phyloP scores from a whole-genome alignment of 805 yeast genomes.

The Sungouiozyma ichnusensis region DNA sequence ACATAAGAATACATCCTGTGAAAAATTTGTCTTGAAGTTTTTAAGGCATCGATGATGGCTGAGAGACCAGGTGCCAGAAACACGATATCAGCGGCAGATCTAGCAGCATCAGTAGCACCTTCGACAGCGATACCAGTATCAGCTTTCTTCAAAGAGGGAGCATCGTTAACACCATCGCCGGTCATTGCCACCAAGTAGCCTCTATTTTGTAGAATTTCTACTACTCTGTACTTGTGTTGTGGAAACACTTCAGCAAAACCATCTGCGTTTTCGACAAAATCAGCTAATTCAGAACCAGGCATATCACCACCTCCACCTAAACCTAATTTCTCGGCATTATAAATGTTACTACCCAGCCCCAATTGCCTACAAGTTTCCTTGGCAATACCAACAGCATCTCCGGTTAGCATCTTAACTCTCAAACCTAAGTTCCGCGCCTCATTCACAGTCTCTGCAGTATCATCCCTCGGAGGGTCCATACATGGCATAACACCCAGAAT shows the following conservation, averaged over 20 bases:
- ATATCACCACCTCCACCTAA: conserved; percentile 91
- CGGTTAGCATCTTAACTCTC: conserved; percentile 95
- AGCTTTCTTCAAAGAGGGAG: conserved; percentile 94
- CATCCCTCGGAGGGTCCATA: conserved; percentile 98
- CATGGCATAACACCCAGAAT: conserved; percentile 97
- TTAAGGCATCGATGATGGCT: conserved; percentile 88
- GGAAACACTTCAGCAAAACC: conserved; percentile 99
- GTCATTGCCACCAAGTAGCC: conserved; percentile 98
- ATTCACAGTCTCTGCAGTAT: conserved; percentile 86
- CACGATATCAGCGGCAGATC: conserved; percentile 94
- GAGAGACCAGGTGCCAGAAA: conserved; percentile 92
- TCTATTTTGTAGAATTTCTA: conserved; percentile 88
- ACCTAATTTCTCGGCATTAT: conserved; percentile 94
- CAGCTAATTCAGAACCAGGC: conserved; percentile 96
- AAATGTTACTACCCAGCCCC: conserved; percentile 92
- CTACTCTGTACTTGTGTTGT: conserved; percentile 93
- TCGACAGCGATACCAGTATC: conserved; percentile 96
- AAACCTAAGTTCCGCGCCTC: conserved; percentile 89
- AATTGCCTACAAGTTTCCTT: conserved; percentile 96
- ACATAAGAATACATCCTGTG: conserved; percentile 98
- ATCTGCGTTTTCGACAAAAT: conserved; percentile 94
- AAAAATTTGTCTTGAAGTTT: conserved; percentile 94
- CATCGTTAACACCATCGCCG: conserved; percentile 99
- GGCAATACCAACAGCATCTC: conserved; percentile 99
- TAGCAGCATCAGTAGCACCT: conserved; percentile 96